phyloP scores from a whole-genome alignment of 768 basidiomycete genomes.

The Tylopilus sp. region DNA sequence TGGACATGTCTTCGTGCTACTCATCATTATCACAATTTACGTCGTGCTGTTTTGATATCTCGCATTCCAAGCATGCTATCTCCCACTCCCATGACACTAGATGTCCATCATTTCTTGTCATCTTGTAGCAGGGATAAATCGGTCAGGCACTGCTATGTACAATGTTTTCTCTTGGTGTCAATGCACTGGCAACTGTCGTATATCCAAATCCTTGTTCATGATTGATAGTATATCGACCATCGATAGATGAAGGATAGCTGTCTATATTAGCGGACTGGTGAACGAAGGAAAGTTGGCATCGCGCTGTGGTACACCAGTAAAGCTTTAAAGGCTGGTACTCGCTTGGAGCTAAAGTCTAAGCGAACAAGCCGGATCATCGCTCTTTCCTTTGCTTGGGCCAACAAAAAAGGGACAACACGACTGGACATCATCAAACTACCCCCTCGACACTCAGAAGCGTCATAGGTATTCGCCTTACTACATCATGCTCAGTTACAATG shows the following conservation, averaged over 20 bases:
- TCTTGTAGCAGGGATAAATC: conserved; percentile 8
- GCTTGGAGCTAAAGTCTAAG: too few relatives aligned
- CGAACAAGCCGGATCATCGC: too few relatives aligned
- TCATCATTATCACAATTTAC: conserved; percentile 25
- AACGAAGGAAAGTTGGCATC: neutral
- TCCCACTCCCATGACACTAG: neutral
- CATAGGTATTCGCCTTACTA: neutral
- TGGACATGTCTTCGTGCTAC: neutral
- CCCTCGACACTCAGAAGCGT: neutral
- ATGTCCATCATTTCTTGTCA: conserved; percentile 5
- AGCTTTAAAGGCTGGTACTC: too few relatives aligned
- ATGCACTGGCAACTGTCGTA: conserved; percentile 8
- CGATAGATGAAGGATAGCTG: conserved; percentile 4
- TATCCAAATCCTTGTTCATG: conserved; percentile 8
- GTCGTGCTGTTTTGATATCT: conserved; percentile 27
- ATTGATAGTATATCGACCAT: neutral
- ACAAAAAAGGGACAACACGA: neutral
- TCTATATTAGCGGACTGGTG: neutral
- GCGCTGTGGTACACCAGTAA: too few relatives aligned
- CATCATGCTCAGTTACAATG: conserved; percentile 29
- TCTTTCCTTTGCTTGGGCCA: too few relatives aligned
- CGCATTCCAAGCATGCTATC: conserved; percentile 21
- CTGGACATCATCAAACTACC: neutral
- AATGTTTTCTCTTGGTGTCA: neutral
- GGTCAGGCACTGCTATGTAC: conserved; percentile 9